These are phyloP conservation scores for Byssothecium circinans DNA, from an alignment of 2,329 filamentous ascomycete genomes.

Conservation along the genomic window DNA sequence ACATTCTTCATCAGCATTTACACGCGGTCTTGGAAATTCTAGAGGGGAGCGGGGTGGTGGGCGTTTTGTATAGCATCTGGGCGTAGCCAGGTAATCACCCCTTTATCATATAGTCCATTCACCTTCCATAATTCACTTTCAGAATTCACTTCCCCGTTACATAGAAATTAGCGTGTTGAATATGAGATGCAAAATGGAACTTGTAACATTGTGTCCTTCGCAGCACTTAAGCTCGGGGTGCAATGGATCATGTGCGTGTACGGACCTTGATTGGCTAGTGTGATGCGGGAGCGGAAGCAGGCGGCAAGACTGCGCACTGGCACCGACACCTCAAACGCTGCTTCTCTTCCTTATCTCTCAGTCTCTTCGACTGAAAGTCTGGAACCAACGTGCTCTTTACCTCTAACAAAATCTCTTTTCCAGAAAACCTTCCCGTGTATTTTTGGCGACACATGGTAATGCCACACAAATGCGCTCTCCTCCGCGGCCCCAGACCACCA, in stretches of 20 bases:
- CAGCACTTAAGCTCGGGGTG: too few relatives aligned
- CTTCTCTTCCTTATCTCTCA: background rate
- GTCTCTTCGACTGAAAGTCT: background rate
- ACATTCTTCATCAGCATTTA: constrained; percentile 27
- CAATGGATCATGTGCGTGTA: background rate
- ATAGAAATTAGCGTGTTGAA: background rate
- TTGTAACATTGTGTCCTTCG: background rate
- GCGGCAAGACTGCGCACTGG: background rate
- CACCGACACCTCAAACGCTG: background rate
- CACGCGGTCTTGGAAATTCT: constrained; percentile 9
- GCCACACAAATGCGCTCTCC: too few relatives aligned
- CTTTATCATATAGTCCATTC: background rate
- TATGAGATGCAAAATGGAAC: background rate
- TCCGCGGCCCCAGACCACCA: too few relatives aligned
- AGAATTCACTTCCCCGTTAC: background rate
- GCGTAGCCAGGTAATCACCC: background rate
- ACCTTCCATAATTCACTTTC: background rate
- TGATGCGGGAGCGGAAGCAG: background rate
- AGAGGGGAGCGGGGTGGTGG: constrained; percentile 25
- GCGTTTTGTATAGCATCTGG: constrained; percentile 1
- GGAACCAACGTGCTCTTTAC: too few relatives aligned
- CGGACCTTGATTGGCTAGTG: background rate
- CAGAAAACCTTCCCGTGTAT: too few relatives aligned
- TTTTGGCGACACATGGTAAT: too few relatives aligned
- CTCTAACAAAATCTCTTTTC: too few relatives aligned